Conservation (phyloP, 371 early-diverging fungal species). For the Fennellomyces sp. region DNA sequence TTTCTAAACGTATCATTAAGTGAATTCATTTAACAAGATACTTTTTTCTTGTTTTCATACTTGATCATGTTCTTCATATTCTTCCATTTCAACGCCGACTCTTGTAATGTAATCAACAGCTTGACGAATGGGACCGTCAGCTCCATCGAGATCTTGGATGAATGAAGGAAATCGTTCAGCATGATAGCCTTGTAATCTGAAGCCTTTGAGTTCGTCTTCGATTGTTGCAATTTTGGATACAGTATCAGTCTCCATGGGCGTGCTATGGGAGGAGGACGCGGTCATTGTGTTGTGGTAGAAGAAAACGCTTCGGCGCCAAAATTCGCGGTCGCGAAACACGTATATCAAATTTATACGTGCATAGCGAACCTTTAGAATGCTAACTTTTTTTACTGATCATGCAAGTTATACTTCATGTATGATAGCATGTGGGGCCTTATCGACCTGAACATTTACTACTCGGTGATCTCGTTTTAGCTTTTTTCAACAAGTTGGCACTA, state of each 20-base stretch:
- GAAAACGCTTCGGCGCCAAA: no score
- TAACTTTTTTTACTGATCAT: no score
- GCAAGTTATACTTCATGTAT: no score
- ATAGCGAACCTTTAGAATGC: no score
- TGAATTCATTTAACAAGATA: not conserved
- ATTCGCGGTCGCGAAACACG: no score
- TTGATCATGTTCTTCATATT: not conserved
- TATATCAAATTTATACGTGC: no score
- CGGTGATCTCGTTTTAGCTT: no score
- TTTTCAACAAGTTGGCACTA: no score
- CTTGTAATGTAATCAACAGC: not conserved
- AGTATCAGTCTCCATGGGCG: not conserved
- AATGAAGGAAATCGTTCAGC: not conserved
- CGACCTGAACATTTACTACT: no score
- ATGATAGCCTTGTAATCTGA: not conserved
- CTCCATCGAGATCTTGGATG: not conserved
- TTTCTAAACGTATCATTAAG: not conserved
- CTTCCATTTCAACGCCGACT: not conserved
- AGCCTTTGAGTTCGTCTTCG: not conserved
- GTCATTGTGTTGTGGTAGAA: not conserved
- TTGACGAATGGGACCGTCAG: not conserved
- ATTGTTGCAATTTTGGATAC: not conserved
- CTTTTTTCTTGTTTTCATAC: not conserved
- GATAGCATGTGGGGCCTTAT: no score
- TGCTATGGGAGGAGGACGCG: not conserved